Evolutionary conservation across 345 rosid species (phyloP).

Genomic region (Theobroma cacao): DNA sequence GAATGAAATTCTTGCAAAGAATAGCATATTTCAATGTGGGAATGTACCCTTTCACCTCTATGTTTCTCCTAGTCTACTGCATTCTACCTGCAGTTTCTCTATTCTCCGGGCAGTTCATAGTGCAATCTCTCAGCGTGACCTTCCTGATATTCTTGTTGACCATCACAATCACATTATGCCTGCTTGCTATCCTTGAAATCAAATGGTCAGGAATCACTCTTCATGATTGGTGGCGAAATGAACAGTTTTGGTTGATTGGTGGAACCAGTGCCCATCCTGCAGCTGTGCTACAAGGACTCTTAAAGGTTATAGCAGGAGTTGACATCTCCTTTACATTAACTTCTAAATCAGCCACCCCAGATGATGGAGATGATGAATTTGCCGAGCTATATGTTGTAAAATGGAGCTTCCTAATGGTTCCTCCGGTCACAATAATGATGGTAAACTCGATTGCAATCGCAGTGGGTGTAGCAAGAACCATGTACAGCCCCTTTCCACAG

Average conservation of each 20-base stretch:
- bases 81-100: constrained; percentile 65
- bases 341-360: constrained; percentile 59
- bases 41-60: constrained; percentile 79
- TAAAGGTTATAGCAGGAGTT: constrained; percentile 73
- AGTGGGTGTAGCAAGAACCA: constrained; percentile 58
- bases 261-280: constrained; percentile 88
- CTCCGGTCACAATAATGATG: constrained; percentile 71
- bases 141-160: constrained; percentile 54
- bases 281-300: constrained; percentile 68
- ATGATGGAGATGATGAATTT: constrained; percentile 65
- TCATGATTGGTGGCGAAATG: constrained; percentile 89
- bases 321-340: constrained; percentile 77
- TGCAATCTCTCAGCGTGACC: constrained; percentile 50
- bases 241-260: constrained; percentile 82
- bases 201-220: constrained; percentile 78
- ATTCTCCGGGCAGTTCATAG: constrained; percentile 75
- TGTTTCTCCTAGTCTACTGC: constrained; percentile 75
- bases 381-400: constrained; percentile 58
- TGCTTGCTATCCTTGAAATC: constrained; percentile 69
- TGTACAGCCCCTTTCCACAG: constrained; percentile 62
- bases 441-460: constrained; percentile 57
- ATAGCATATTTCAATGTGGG: constrained; percentile 73
- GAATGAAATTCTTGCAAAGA: constrained; percentile 71
- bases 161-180: constrained; percentile 56
- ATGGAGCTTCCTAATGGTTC: constrained; percentile 74